Evolutionary conservation across 202 grass and related monocot species (phyloP).

Genomic region (Saccharum hybrid): DNA sequence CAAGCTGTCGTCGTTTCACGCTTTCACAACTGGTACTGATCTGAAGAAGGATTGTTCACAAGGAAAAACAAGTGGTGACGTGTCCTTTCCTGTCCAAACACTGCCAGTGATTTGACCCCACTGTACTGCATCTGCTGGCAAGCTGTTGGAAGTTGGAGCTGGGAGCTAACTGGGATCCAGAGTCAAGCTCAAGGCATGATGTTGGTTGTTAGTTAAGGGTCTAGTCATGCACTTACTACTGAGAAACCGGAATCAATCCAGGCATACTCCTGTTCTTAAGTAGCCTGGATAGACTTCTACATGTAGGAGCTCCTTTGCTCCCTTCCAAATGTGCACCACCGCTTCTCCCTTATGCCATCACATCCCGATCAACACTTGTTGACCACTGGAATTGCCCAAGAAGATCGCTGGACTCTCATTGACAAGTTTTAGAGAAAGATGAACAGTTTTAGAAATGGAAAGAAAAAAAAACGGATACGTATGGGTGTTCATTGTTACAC

Average conservation of each 20-base stretch:
- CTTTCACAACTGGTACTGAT: background rate
- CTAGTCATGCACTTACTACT: background rate
- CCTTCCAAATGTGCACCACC: background rate
- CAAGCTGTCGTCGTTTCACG: slow-evolving; percentile 14
- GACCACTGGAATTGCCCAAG: background rate
- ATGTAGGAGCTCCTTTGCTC: background rate
- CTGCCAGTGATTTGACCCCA: slow-evolving; percentile 46
- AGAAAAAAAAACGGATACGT: no score
- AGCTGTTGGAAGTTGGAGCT: slow-evolving; percentile 5
- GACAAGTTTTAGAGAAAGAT: no score
- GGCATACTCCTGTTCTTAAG: background rate
- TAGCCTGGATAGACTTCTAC: background rate
- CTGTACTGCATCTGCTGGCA: background rate
- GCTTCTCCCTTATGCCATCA: background rate
- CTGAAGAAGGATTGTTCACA: background rate
- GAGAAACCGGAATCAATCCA: background rate
- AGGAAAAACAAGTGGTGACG: background rate
- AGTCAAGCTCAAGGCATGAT: background rate
- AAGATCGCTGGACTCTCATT: background rate
- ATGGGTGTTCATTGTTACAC: no score
- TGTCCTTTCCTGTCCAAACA: slow-evolving; percentile 42
- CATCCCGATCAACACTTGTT: background rate
- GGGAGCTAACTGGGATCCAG: background rate
- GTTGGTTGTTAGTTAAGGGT: background rate
- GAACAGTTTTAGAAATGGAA: no score